Evolutionary conservation across 2,329 filamentous ascomycete species (phyloP), one percentile per base, ranked within the genome.

Genomic region (Colletotrichum lini): DNA sequence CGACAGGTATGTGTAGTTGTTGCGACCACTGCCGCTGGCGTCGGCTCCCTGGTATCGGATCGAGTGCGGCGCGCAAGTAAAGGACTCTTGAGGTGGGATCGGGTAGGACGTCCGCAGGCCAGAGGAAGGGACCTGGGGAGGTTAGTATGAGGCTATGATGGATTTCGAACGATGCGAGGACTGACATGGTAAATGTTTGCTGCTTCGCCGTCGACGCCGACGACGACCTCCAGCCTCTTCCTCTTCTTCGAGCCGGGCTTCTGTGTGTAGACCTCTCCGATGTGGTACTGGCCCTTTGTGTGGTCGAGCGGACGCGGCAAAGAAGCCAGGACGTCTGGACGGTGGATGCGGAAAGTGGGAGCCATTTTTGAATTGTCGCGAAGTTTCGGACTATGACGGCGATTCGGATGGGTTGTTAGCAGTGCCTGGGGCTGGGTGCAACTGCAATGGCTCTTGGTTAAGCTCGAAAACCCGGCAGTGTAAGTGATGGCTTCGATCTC

Each of bases 61-160:
- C 18, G 90, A 92, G 78, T 85, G 87, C 23, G 90, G 87, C 10
- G 90, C 80, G 79, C 90, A 92, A 65, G 89, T 89, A 78, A 92
- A 91, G 62, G 84, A 85, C 64, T 90, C 87, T 78, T 91, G 89
- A 1, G 90, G 91, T 35, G 90, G 88, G 72, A 92, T 87, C 26
- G 90, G 90, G 78, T 92, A 92, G 2, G 90, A 92, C 8, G 90
- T 92, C 75, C 92, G 86, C 72, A 92, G 82, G 72, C 88, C 85
- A 7, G 90, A 88, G 4, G 89, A 87, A 4, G 89, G 85, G 56
- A 92, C 84, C 90, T 92, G 73, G 5, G n/a, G 9, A 12, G 62
- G 64, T 79, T 70, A 79, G 74, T 63, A 16, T 30, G 30, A 56
- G 12, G 53, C 44, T 7, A 54, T 72, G 63, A 61, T n/a, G 65